Percentiles rank a stretch among this genome's conserved stretches.
phyloP scores from a whole-genome alignment of 495 filamentous ascomycete species.

The Penicillium angulare region DNA sequence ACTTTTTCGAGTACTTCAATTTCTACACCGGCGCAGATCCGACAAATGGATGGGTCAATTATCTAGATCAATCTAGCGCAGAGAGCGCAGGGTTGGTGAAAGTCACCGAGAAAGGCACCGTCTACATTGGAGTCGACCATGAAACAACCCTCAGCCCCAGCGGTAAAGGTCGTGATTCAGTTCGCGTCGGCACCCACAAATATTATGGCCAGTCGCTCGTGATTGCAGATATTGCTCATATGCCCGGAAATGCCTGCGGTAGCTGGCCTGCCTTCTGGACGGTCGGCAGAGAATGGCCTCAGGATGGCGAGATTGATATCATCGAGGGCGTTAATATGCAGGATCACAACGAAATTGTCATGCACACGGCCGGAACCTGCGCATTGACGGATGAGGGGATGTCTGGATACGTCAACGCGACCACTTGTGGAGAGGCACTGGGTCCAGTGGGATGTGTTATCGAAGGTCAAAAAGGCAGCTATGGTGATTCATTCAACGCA shows the following conservation, averaged over 20 bases:
- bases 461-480: constrained; percentile 53
- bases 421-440: constrained; percentile 56
- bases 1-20: constrained; percentile 52
- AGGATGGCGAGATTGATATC: constrained; percentile 84
- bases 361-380: constrained; percentile 74
- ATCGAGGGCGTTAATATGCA: constrained; percentile 80
- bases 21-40: constrained; percentile 57
- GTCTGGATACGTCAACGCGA: constrained; percentile 43
- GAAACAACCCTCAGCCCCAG: constrained; percentile 30
- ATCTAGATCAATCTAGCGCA: constrained; percentile 56
- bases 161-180: constrained; percentile 60
- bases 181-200: constrained; percentile 67
- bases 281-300: constrained; percentile 72
- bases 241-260: constrained; percentile 69
- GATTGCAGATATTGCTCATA: constrained; percentile 72
- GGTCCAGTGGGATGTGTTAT: constrained; percentile 49
- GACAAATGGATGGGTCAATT: constrained; percentile 69
- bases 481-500: constrained; percentile 71
- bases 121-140: constrained; percentile 55
- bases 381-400: constrained; percentile 51
- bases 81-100: constrained; percentile 56
- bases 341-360: constrained; percentile 62
- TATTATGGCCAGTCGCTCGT: constrained; percentile 68
- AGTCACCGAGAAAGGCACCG: constrained; percentile 44
- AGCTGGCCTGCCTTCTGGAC: constrained; percentile 80